Evolutionary conservation across 441 rosid genomes (phyloP), one percentile per base, ranked within the genome.

Genomic region (Aleurites moluccanus): DNA sequence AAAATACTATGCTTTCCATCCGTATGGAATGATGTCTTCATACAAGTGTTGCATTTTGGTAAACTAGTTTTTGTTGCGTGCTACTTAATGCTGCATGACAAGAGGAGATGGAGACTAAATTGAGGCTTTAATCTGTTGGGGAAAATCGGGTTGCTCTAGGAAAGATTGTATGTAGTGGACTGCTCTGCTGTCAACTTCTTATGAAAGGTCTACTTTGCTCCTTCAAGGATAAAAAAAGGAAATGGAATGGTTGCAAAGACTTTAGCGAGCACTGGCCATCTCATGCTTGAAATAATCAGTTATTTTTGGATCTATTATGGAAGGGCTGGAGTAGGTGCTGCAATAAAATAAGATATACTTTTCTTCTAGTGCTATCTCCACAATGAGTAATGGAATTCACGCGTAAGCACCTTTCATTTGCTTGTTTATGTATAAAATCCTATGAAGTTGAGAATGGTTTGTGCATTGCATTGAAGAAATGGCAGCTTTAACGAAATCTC

Each of bases 341-440:
- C 77, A 82, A 79, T 86, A 83, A 83, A 88, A 81, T 64, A 75
- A 78, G 73, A 27, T 23, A 8, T 38, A 13, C 10, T 16, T 63
- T 83, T 50, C 44, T 75, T 76, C 49, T 75, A 85, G 96, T 93
- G 94, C 90, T 86, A 45, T 77, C 62, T 81, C 93, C 94, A 87
- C 89, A 82, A 82, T 66, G 55, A 50, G n/a, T 77, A 56, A 80
- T 80, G 85, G 86, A 69, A 50, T 81, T 75, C 78, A 75, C 67
- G 67, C 80, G 81, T 45, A 45, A 52, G 18, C 78, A 56, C 23
- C 49, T 61, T 68, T 53, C 21, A 27, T 74, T 65, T 60, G 23
- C 38, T 67, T 64, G 73, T 53, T 55, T 75, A 57, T 64, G 71
- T 84, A 89, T 91, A 91, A 86, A 88, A 69, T 66, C 60, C 75